Evolutionary conservation across 371 early-diverging fungal species (phyloP), one percentile per base, ranked within the genome.

Genomic region (Apophysomyces elegans): DNA sequence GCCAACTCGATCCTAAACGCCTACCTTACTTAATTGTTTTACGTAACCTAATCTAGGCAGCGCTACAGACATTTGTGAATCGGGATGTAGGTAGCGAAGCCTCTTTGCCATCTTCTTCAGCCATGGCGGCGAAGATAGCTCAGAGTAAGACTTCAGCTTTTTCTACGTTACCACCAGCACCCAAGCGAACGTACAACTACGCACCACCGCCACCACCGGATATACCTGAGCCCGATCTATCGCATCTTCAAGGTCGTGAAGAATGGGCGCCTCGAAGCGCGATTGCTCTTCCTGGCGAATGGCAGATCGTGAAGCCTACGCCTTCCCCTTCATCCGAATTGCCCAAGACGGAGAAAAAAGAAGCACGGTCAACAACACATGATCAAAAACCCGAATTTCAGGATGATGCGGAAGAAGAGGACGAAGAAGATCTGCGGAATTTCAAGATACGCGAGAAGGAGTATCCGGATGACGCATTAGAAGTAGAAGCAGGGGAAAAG

Each of bases 401-500:
- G 60, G 80, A 84, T 16, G 85, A 83, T 16, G 86, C 80, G 16
- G 81, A 82, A 2, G 82, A 67, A 5, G 79, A 66, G 32, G 74
- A 83, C 44, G 76, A 84, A 47, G 84, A 85, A 37, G 84, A 86
- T 44, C 61, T 86, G 62, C 66, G 74, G 12, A 67, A 70, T 41
- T 86, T 86, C 62, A 86, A 83, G 65, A 75, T 88, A 14, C 78
- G 74, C 32, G 88, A 86, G 62, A 86, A 87, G 56, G 82, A 86
- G 41, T 81, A 69, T 47, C 77, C 77, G 37, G 56, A 43, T 9
- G 66, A 73, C 58, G 21, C 72, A 44, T 9, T 56, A 13, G 54
- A 50, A 26, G 21, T 7, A 16, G 21, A 50, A 11, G 7, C 54
- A 21, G 58, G 50, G 4, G 67, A 63, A 35, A 67, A 71, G 39